Percentiles rank a stretch among this genome's conserved stretches.
phyloP scores from a whole-genome alignment of 805 yeast species.

The Wickerhamiella dianesei region DNA sequence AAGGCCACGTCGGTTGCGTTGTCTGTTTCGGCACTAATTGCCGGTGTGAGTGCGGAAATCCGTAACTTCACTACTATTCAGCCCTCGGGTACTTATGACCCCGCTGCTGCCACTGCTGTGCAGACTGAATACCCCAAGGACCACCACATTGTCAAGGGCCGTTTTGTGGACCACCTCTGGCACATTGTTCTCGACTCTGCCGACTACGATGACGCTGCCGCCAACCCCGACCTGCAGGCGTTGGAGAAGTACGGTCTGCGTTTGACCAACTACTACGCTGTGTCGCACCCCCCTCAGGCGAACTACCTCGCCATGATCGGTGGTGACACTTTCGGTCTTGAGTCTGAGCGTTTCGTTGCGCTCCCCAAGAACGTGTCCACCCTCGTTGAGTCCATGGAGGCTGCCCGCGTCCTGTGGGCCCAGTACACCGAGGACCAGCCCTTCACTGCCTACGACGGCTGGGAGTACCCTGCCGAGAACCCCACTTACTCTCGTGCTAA shows the following conservation, averaged over 20 bases:
- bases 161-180: conserved; percentile 21
- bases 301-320: conserved; percentile 38
- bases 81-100: conserved; percentile 21
- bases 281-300: conserved; percentile 43
- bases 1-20: conserved; percentile 3
- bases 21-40: neutral
- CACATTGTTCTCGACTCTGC: conserved; percentile 41
- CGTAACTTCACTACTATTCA: conserved; percentile 20
- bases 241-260: conserved; percentile 34
- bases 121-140: conserved; percentile 22
- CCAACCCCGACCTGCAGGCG: conserved; percentile 31
- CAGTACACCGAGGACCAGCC: conserved; percentile 43
- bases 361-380: conserved; percentile 36
- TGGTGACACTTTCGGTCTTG: conserved; percentile 40
- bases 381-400: conserved; percentile 36
- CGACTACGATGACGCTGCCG: conserved; percentile 37
- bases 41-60: conserved; percentile 14
- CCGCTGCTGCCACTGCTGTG: conserved; percentile 22
- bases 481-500: conserved; percentile 39
- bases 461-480: conserved; percentile 31
- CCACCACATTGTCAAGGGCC: conserved; percentile 22
- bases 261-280: conserved; percentile 38
- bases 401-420: conserved; percentile 36
- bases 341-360: conserved; percentile 33
- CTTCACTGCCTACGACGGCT: conserved; percentile 39